A percentile compares a stretch with the other conserved stretches of the same genome.
These are phyloP conservation scores for Leccinum subatratum DNA, from an alignment of 1,284 basidiomycete genomes.

Conservation along the genomic window DNA sequence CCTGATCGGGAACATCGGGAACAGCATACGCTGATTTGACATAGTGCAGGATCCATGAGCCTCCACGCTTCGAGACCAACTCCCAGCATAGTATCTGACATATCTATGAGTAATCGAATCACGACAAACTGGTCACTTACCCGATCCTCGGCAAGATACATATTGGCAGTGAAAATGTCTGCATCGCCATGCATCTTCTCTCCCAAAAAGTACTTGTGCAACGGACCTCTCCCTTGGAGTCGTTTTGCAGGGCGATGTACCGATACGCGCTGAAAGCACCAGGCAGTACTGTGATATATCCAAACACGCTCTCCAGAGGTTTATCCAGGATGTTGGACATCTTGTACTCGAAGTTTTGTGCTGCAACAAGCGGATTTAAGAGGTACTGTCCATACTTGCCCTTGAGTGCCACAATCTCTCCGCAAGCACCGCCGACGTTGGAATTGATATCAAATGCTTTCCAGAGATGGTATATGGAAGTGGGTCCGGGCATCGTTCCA, in stretches of 20 bases:
- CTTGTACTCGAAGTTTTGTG: conserved; percentile 97
- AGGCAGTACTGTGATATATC: conserved; percentile 89
- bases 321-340: conserved; percentile 93
- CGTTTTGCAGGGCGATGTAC: conserved; percentile 89
- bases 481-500: conserved; percentile 87
- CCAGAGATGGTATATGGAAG: conserved; percentile 93
- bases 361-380: conserved; percentile 81
- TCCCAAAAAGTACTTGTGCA: conserved; percentile 93
- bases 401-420: conserved; percentile 93
- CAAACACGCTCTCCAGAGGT: conserved; percentile 81
- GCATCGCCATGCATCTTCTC: conserved; percentile 90
- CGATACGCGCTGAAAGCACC: conserved; percentile 92
- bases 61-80: conserved; percentile 81
- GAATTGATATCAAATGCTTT: conserved; percentile 96
- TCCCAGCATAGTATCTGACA: conserved; percentile 87
- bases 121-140: conserved; percentile 38
- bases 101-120: conserved; percentile 7
- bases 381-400: conserved; percentile 76
- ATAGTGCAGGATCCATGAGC: conserved; percentile 87
- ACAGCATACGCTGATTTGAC: conserved; percentile 89
- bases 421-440: conserved; percentile 93
- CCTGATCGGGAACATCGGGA: conserved; percentile 88
- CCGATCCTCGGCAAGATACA: conserved; percentile 91
- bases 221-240: conserved; percentile 73
- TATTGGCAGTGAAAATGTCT: conserved; percentile 90